Evolutionary conservation across 2,329 filamentous ascomycete species (phyloP).

Genomic region (Teratosphaeriaceae sp.): DNA sequence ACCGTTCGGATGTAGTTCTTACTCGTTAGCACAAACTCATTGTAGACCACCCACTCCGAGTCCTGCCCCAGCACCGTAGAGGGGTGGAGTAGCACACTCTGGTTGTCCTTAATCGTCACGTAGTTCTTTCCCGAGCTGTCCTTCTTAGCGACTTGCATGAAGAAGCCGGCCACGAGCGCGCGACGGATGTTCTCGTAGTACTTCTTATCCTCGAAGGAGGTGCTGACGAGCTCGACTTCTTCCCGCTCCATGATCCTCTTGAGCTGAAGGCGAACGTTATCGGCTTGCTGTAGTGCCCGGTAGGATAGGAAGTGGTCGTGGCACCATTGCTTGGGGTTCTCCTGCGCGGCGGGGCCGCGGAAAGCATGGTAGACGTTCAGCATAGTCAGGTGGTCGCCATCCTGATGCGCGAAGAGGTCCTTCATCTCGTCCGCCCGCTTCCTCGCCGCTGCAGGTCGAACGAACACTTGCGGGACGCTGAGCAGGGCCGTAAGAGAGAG

Average conservation of each 20-base stretch:
- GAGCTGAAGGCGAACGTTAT: constrained; percentile 87
- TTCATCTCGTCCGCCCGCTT: constrained; percentile 98
- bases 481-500: constrained; percentile 89
- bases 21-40: constrained; percentile 94
- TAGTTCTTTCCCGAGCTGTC: constrained; percentile 86
- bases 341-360: constrained; percentile 65
- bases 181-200: constrained; percentile 98
- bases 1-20: constrained; percentile 98
- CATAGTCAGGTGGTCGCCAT: constrained; percentile 92
- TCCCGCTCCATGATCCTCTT: constrained; percentile 95
- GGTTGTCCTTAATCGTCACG: constrained; percentile 92
- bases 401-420: constrained; percentile 79
- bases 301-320: constrained; percentile 93
- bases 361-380: constrained; percentile 98
- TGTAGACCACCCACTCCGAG: constrained; percentile 95
- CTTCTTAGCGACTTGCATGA: constrained; percentile 98
- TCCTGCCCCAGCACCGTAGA: constrained; percentile 84
- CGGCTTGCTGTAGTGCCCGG: constrained; percentile 81
- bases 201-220: constrained; percentile 87
- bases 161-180: constrained; percentile 89
- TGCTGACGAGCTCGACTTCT: constrained; percentile 78
- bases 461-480: constrained; percentile 89
- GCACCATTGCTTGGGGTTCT: constrained; percentile 83
- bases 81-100: constrained; percentile 86
- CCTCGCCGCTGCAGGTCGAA: constrained; percentile 75